phyloP scores from a whole-genome alignment of 352 stramenopile genomes.

The Phytophthora sojae region DNA sequence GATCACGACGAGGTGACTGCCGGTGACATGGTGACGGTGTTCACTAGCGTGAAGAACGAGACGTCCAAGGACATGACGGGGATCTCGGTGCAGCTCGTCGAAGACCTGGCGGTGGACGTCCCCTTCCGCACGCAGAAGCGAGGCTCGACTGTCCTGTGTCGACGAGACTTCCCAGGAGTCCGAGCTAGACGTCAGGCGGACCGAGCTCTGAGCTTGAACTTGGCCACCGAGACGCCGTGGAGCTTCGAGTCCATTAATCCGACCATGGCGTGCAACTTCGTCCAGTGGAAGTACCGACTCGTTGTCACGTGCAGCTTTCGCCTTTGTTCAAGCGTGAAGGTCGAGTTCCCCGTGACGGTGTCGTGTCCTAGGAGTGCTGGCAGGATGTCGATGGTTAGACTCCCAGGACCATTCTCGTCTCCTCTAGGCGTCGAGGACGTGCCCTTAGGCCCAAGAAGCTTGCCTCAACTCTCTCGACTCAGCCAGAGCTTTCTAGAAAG shows the following conservation, averaged over 20 bases:
- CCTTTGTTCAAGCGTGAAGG: conserved; percentile 8
- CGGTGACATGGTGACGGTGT: conserved; percentile 20
- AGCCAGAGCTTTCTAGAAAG: no score
- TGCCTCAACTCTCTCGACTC: neutral
- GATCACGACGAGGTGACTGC: conserved; percentile 17
- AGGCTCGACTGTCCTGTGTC: conserved; percentile 15
- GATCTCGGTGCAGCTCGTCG: conserved; percentile 19
- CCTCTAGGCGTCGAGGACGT: conserved; percentile 2
- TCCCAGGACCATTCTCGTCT: conserved; percentile 14
- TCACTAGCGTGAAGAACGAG: conserved; percentile 20
- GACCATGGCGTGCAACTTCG: conserved; percentile 23
- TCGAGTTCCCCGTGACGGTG: conserved; percentile 20
- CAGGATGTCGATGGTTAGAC: conserved; percentile 11
- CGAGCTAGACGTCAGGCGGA: conserved; percentile 7
- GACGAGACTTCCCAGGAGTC: conserved; percentile 17
- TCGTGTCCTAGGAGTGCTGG: neutral
- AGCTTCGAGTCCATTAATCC: conserved; percentile 23
- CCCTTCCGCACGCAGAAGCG: conserved; percentile 27
- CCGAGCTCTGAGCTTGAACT: conserved; percentile 18
- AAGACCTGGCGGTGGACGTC: conserved; percentile 27
- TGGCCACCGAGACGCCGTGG: conserved; percentile 21
- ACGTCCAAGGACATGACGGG: conserved; percentile 19
- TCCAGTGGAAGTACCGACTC: conserved; percentile 27
- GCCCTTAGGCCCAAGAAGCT: neutral
- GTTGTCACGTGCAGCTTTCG: conserved; percentile 13